Evolutionary conservation across 2,329 filamentous ascomycete genomes (phyloP).

Genomic region (Hypoxylon sp.): DNA sequence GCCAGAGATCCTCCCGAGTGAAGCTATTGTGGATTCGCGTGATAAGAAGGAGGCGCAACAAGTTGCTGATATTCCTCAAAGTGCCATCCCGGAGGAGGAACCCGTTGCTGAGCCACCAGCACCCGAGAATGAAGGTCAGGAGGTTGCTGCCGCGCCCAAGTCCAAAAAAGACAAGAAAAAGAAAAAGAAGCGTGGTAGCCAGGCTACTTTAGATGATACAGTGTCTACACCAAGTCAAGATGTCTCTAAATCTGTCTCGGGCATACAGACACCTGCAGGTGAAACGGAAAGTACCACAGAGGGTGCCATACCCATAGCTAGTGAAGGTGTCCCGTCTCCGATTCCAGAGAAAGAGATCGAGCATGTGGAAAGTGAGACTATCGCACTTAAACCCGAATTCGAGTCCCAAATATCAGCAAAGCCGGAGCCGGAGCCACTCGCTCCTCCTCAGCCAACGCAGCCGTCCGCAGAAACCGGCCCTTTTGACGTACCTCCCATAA

Average conservation of each 20-base stretch:
- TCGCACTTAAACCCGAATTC: constrained; percentile 35
- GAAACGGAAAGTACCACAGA: constrained; percentile 18
- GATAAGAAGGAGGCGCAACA: constrained; percentile 21
- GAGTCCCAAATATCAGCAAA: constrained; percentile 42
- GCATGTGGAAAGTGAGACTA: constrained; percentile 45
- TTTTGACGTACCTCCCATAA: constrained; percentile 1
- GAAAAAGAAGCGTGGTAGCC: constrained; percentile 42
- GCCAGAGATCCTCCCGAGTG: constrained; percentile 18
- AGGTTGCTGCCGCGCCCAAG: constrained; percentile 21
- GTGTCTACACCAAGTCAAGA: constrained; percentile 19
- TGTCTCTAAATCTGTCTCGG: constrained; percentile 20
- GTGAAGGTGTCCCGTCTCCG: constrained; percentile 11
- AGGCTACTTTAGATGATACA: constrained; percentile 29
- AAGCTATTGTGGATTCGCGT: constrained; percentile 15
- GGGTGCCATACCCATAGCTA: not conserved
- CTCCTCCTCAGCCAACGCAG: constrained; percentile 12
- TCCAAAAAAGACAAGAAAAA: constrained; percentile 50
- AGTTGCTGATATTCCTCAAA: constrained; percentile 22
- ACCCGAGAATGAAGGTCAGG: constrained; percentile 18
- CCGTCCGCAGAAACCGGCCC: constrained; percentile 9
- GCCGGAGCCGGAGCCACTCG: constrained; percentile 38
- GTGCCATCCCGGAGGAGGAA: constrained; percentile 28
- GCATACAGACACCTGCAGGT: constrained; percentile 24
- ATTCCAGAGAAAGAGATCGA: constrained; percentile 15
- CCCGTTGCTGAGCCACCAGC: constrained; percentile 22